phyloP scores from a whole-genome alignment of 805 yeast species.

The Dipodascopsis tothii region DNA sequence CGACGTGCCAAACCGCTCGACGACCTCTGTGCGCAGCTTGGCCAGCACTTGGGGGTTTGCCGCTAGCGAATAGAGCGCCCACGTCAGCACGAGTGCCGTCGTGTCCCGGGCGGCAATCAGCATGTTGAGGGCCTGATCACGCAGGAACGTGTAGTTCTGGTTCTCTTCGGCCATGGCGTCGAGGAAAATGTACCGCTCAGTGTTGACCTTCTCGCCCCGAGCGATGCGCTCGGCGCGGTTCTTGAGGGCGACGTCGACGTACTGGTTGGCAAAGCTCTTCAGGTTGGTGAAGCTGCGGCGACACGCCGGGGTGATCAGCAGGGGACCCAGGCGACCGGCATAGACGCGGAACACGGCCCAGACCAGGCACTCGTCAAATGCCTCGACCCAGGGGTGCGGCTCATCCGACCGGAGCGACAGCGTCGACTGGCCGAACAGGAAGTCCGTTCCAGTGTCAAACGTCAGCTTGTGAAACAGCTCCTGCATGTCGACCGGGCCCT shows the following conservation, averaged over 20 bases:
- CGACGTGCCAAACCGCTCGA: slow-evolving; percentile 33
- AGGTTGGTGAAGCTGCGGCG: slow-evolving; percentile 30
- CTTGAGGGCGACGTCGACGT: slow-evolving; percentile 38
- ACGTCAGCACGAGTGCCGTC: slow-evolving; percentile 45
- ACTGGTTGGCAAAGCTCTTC: slow-evolving; percentile 35
- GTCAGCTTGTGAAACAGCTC: slow-evolving; percentile 29
- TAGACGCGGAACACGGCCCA: no score
- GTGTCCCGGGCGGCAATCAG: slow-evolving; percentile 51
- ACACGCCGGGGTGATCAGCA: slow-evolving; percentile 30
- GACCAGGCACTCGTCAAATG: no score
- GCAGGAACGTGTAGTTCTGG: slow-evolving; percentile 39
- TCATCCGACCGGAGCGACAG: slow-evolving; percentile 24
- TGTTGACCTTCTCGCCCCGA: slow-evolving; percentile 19
- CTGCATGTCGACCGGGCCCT: slow-evolving; percentile 28
- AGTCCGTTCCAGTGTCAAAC: slow-evolving; percentile 33
- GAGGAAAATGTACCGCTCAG: slow-evolving; percentile 45
- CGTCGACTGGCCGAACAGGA: slow-evolving; percentile 31
- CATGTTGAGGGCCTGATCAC: slow-evolving; percentile 47
- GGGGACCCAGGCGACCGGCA: no score
- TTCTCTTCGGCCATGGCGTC: slow-evolving; percentile 45
- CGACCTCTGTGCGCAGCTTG: slow-evolving; percentile 36
- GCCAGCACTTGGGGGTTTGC: slow-evolving; percentile 31
- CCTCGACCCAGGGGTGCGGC: no score
- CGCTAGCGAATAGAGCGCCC: slow-evolving; percentile 40
- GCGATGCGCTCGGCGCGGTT: not conserved